phyloP scores from a whole-genome alignment of 306 rosid genomes.

The Trifolium fragiferum region DNA sequence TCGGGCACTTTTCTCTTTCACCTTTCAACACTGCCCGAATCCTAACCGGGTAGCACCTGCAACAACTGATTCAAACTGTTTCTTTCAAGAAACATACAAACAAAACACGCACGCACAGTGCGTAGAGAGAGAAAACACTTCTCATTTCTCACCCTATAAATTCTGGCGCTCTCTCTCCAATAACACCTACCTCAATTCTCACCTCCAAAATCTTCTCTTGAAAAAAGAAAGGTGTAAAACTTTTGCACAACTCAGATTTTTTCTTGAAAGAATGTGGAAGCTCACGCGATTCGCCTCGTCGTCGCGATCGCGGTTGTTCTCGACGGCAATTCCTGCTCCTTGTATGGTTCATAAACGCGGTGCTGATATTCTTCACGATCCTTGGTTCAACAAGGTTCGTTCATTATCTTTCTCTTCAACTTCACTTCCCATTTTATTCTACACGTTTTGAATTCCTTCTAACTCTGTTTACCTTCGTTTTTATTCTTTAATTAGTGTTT shows the following conservation, averaged over 20 bases:
- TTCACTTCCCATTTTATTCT: background rate
- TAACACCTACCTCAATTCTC: background rate
- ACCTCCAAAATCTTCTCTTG: slow-evolving; percentile 17
- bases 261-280: slow-evolving; percentile 71
- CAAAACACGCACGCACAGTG: background rate
- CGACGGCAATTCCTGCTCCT: slow-evolving; percentile 87
- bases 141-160: slow-evolving; percentile 37
- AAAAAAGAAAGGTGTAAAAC: slow-evolving; percentile 13
- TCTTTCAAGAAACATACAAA: background rate
- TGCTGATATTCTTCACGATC: slow-evolving; percentile 98
- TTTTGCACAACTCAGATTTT: no score
- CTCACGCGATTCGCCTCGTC: slow-evolving; percentile 59
- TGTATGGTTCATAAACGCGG: slow-evolving; percentile 97
- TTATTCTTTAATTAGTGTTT: background rate
- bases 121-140: background rate
- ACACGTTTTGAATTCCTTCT: background rate
- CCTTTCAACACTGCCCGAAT: slow-evolving; percentile 1
- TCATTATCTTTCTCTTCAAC: background rate
- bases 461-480: background rate
- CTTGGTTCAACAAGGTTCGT: slow-evolving; percentile 99
- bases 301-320: slow-evolving; percentile 63
- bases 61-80: slow-evolving; percentile 38
- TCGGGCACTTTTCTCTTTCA: slow-evolving; percentile 16
- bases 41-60: slow-evolving; percentile 38
- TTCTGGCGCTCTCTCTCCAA: background rate